phyloP scores from a whole-genome alignment of 192 early-diverging fungal species.

The Coemansia sp. region DNA sequence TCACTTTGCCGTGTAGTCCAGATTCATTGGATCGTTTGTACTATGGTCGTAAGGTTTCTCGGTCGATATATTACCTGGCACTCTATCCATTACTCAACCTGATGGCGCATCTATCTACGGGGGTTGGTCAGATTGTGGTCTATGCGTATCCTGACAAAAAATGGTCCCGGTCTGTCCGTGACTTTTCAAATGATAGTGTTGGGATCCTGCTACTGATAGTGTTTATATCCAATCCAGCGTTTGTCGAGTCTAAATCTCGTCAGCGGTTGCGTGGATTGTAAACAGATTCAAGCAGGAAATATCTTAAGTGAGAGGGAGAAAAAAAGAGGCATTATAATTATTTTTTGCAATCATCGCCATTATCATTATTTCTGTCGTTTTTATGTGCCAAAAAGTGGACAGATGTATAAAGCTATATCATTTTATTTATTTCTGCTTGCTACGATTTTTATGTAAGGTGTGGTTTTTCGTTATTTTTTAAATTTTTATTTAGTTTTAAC shows the following conservation, averaged over 20 bases:
- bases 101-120: conserved; percentile 41
- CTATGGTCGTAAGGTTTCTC: conserved; percentile 50
- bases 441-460: neutral
- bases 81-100: conserved; percentile 49
- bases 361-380: no score
- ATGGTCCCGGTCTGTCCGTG: conserved; percentile 44
- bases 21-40: conserved; percentile 49
- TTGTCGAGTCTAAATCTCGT: conserved; percentile 41
- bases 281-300: neutral
- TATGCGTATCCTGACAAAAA: conserved; percentile 39
- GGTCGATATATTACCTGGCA: conserved; percentile 50
- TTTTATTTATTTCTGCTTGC: no score
- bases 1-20: conserved; percentile 21
- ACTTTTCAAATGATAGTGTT: conserved; percentile 51
- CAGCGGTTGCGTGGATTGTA: conserved; percentile 4
- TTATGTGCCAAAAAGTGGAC: no score
- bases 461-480: neutral
- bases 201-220: conserved; percentile 46
- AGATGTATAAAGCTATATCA: no score
- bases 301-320: no score
- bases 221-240: conserved; percentile 50
- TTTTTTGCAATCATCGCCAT: no score
- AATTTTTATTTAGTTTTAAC: neutral
- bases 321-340: no score
- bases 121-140: conserved; percentile 44